Conservation (phyloP, 768 basidiomycete genomes). For the Suillus subluteus region DNA sequence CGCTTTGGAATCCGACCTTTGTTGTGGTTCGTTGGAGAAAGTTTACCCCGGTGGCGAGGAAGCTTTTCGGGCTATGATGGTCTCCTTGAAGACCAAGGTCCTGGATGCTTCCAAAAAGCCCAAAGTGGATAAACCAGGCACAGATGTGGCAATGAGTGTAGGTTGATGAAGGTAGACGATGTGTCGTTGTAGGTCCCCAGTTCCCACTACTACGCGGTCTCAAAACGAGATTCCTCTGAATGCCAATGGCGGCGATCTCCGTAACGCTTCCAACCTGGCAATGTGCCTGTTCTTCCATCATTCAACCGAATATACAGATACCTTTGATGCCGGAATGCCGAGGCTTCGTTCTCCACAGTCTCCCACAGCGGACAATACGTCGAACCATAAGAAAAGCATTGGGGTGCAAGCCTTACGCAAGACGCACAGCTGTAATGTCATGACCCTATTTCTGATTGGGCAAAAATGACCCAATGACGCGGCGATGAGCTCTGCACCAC, state of each 20-base stretch:
- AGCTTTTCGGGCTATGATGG: conserved; percentile 38
- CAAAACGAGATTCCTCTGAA: conserved; percentile 1
- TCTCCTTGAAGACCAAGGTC: conserved; percentile 31
- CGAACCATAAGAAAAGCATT: conserved; percentile 33
- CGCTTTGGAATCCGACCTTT: conserved; percentile 62
- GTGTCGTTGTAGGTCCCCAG: background rate
- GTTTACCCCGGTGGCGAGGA: conserved; percentile 38
- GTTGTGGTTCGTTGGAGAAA: conserved; percentile 37
- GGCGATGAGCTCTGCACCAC: background rate
- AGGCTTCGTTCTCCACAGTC: conserved; percentile 37
- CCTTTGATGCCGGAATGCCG: conserved; percentile 35
- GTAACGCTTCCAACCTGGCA: background rate
- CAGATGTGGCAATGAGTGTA: conserved; percentile 36
- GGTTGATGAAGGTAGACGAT: conserved; percentile 22
- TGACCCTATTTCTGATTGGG: conserved; percentile 23
- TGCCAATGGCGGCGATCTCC: background rate
- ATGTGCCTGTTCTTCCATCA: conserved; percentile 8
- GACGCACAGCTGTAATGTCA: conserved; percentile 20
- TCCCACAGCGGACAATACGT: conserved; percentile 31
- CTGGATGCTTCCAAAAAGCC: conserved; percentile 21
- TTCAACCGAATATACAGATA: conserved; percentile 5
- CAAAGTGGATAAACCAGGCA: conserved; percentile 17
- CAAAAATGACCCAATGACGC: conserved; percentile 5
- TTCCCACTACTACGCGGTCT: background rate
- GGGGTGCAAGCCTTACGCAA: conserved; percentile 36